A percentile compares a stretch with the other conserved stretches of the same genome.
phyloP scores from a whole-genome alignment of 306 rosid species.

The Vigna hirtella region DNA sequence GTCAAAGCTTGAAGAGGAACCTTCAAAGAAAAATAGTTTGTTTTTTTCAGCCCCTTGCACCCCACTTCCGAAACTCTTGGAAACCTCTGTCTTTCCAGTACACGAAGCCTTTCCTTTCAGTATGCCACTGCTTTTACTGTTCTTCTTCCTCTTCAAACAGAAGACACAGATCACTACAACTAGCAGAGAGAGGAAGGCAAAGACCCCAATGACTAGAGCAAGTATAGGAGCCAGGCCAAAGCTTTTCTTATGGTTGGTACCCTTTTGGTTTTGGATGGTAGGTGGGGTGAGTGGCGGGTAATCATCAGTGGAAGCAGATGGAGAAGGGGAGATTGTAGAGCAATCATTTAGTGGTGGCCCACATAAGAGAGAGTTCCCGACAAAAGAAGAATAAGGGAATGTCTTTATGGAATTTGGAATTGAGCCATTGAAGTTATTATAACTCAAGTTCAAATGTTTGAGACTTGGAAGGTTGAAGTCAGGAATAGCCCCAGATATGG shows the following conservation, averaged over 20 bases:
- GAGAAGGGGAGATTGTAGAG: slow-evolving; percentile 55
- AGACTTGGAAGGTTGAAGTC: slow-evolving; percentile 64
- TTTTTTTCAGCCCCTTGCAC: slow-evolving; percentile 86
- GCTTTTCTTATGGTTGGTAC: slow-evolving; percentile 46
- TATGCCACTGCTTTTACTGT: slow-evolving; percentile 48
- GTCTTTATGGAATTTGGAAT: slow-evolving; percentile 67
- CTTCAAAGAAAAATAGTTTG: slow-evolving; percentile 80
- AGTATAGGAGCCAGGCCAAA: slow-evolving; percentile 57
- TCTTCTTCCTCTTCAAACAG: slow-evolving; percentile 54
- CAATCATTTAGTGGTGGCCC: slow-evolving; percentile 71
- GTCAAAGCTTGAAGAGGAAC: slow-evolving; percentile 66
- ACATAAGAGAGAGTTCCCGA: slow-evolving; percentile 70
- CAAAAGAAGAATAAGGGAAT: slow-evolving; percentile 65
- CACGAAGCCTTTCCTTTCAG: slow-evolving; percentile 64
- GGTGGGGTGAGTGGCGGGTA: slow-evolving; percentile 48
- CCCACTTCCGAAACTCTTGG: slow-evolving; percentile 82
- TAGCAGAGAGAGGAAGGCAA: slow-evolving; percentile 54
- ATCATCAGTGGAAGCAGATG: slow-evolving; percentile 53
- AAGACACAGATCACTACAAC: slow-evolving; percentile 51
- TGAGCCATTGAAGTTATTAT: slow-evolving; percentile 71
- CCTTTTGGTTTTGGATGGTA: slow-evolving; percentile 42
- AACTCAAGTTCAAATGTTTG: slow-evolving; percentile 67
- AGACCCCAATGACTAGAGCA: slow-evolving; percentile 63
- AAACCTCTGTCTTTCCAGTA: slow-evolving; percentile 65
- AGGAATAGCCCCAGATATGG: slow-evolving; percentile 72